These are phyloP conservation scores for Rhizodiscina lignyota DNA, from an alignment of 495 filamentous ascomycete species.

Conservation along the genomic window DNA sequence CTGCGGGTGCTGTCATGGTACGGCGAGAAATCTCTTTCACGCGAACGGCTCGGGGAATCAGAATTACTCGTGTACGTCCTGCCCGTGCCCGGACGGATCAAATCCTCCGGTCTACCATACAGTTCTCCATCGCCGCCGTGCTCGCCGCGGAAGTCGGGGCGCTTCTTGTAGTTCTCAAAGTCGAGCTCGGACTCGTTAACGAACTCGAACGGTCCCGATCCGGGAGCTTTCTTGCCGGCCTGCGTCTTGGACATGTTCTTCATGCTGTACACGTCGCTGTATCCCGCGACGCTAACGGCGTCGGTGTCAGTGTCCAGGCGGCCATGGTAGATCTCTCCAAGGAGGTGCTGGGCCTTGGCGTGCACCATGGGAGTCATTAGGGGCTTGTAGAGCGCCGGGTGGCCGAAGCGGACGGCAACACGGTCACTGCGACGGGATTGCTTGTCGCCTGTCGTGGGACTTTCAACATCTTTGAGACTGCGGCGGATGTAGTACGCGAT, in stretches of 20 bases:
- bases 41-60: too few species aligned
- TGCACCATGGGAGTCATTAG: conserved; percentile 94
- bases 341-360: conserved; percentile 65
- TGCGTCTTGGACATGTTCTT: neutral
- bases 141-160: conserved; percentile 6
- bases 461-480: neutral
- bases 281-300: neutral
- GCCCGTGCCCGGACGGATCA: conserved; percentile 1
- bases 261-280: neutral
- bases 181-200: conserved; percentile 8
- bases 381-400: conserved; percentile 77
- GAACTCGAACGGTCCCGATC: conserved; percentile 3
- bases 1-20: neutral
- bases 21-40: neutral
- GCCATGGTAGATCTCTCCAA: conserved; percentile 39
- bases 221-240: neutral
- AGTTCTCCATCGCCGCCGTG: conserved; percentile 10
- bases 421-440: too few species aligned
- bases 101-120: conserved; percentile 7
- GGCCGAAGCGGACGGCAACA: conserved; percentile 67
- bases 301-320: neutral
- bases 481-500: conserved; percentile 44
- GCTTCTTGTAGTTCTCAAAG: conserved; percentile 10
- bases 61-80: neutral
- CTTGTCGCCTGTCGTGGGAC: neutral